phyloP scores from a whole-genome alignment of 768 basidiomycete species.

The Boletus reticuloceps region DNA sequence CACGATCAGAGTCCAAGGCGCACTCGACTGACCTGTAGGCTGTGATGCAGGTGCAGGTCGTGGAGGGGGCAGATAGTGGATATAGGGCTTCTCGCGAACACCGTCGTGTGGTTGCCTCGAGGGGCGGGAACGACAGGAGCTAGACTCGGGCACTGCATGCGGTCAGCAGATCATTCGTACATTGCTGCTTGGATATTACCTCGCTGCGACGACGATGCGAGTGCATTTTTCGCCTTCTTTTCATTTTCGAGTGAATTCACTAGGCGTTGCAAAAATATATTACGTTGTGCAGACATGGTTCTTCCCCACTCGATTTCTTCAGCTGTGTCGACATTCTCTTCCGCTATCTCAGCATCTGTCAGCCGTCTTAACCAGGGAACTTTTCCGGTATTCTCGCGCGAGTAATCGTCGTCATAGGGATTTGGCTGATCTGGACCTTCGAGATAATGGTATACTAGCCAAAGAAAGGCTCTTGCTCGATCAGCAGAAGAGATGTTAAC shows the following conservation, averaged over 20 bases:
- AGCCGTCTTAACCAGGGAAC: conserved; percentile 60
- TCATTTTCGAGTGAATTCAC: conserved; percentile 55
- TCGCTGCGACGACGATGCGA: conserved; percentile 31
- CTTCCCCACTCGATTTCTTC: conserved; percentile 80
- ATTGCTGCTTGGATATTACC: conserved; percentile 9
- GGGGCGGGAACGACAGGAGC: conserved; percentile 25
- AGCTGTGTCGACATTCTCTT: conserved; percentile 75
- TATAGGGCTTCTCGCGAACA: conserved; percentile 32
- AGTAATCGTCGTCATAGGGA: conserved; percentile 72
- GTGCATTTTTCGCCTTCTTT: conserved; percentile 42
- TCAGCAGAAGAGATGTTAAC: conserved; percentile 67
- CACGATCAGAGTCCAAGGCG: not conserved
- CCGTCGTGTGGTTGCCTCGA: conserved; percentile 23
- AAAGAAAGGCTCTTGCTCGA: conserved; percentile 78
- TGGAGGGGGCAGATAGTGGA: conserved; percentile 32
- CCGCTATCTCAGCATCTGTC: conserved; percentile 48
- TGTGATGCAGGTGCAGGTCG: conserved; percentile 18
- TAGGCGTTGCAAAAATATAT: conserved; percentile 67
- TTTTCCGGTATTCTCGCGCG: conserved; percentile 54
- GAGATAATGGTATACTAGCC: conserved; percentile 81
- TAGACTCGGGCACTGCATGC: conserved; percentile 21
- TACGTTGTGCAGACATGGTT: conserved; percentile 70
- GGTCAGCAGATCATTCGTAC: conserved; percentile 10
- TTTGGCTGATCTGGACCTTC: conserved; percentile 64
- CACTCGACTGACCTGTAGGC: conserved; percentile 20